A percentile compares a stretch with the other conserved stretches of the same genome.
Evolutionary conservation across 2,329 filamentous ascomycete species (phyloP).

Genomic region (Aspergillus sp.): DNA sequence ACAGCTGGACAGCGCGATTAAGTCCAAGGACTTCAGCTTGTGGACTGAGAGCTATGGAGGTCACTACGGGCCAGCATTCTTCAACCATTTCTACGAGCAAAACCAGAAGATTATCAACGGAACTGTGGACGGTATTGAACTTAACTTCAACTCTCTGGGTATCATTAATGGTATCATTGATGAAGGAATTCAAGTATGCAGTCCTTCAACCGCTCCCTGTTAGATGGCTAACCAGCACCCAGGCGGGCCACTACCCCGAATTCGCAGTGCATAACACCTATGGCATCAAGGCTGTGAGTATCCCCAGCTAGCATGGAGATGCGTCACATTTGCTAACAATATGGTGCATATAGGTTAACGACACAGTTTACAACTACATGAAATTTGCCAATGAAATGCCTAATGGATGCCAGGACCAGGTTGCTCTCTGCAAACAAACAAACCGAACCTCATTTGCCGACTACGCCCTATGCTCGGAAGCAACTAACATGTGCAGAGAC

Average conservation of each 20-base stretch:
- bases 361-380: slow-evolving; percentile 60
- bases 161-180: slow-evolving; percentile 60
- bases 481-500: slow-evolving; percentile 55
- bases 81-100: slow-evolving; percentile 58
- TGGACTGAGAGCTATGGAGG: slow-evolving; percentile 58
- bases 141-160: slow-evolving; percentile 56
- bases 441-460: slow-evolving; percentile 59
- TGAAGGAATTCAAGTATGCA: slow-evolving; percentile 47
- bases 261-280: slow-evolving; percentile 59
- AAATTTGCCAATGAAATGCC: slow-evolving; percentile 62
- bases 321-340: neutral
- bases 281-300: slow-evolving; percentile 46
- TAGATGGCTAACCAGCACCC: neutral
- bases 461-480: slow-evolving; percentile 53
- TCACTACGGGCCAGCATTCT: slow-evolving; percentile 57
- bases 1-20: slow-evolving; percentile 49
- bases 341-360: slow-evolving; percentile 45
- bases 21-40: slow-evolving; percentile 57
- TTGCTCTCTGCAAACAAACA: slow-evolving; percentile 63
- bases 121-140: slow-evolving; percentile 46
- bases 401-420: slow-evolving; percentile 60
- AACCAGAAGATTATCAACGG: slow-evolving; percentile 56
- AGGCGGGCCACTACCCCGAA: slow-evolving; percentile 49
- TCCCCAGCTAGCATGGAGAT: neutral
- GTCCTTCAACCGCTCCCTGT: neutral